Base-by-base conservation (phyloP, 2,329 filamentous ascomycete species). In the Xylaria sp. region DNA sequence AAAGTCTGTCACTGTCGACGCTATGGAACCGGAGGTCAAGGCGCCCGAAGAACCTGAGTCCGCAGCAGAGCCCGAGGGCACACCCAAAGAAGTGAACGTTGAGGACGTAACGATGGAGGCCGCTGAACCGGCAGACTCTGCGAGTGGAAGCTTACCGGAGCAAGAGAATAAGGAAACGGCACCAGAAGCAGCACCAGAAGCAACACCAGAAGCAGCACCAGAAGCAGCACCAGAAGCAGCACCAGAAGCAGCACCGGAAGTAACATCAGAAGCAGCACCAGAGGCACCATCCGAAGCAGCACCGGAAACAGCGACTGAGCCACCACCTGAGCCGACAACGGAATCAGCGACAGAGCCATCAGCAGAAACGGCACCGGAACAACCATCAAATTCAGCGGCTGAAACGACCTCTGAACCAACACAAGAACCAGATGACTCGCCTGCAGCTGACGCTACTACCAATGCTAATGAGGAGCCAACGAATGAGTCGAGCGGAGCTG, bases 31-130 rank as follows among this genome's bases (percentile, higher is more conserved):
- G 6, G 66, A 73, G 46, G 70, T 56, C 13, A 70, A 70, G 32
- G 32, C 50, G 41, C 60, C 61, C 57, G 25, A 48, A 10, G 64
- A 70, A 55, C 52, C 70, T 10, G 65, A 70, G 39, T 65, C 67
- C 25, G 23, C 65, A 32, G 51, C 50, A 28, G 68, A 61, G 18
- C 52, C 69, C 8, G 61, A 65, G 20, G 52, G 39, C 23, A 63
- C 48, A 39, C 20, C 46, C 5, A 63, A 67, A 37, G 74, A 66
- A 28, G 59, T 57, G 55, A 62, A 72, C 56, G 59, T 70, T 5
- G 59, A 69, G n/a, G n/a, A 15, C 44, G 23, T 60, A 37, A 54
- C 70, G 23, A 44, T 59, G 28, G 66, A 67, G 3, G 55, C 63
- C 37, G 51, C 57, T 20, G 67, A 61, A n/a, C 56, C 28, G 23